These are phyloP conservation scores for Rhizopogon rudus DNA, from an alignment of 768 basidiomycete species.

Conservation along the genomic window DNA sequence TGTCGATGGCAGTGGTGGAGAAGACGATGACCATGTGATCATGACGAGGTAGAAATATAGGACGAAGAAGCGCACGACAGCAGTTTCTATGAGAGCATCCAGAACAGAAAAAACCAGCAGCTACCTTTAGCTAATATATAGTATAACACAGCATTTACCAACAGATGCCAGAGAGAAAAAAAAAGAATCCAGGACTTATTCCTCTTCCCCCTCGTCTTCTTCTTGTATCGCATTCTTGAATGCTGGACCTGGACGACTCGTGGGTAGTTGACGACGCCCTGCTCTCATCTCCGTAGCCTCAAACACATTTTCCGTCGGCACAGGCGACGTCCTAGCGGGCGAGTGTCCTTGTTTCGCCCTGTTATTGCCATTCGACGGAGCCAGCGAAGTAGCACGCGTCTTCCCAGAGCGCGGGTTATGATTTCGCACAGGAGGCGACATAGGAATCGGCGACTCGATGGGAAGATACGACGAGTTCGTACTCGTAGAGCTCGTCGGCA, in stretches of 20 bases:
- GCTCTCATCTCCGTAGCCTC: constrained; percentile 47
- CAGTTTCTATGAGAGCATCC: constrained; percentile 8
- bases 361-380: constrained; percentile 20
- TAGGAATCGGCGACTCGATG: constrained; percentile 36
- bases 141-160: constrained; percentile 1
- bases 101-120: constrained; percentile 7
- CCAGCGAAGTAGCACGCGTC: constrained; percentile 18
- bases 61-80: constrained; percentile 2
- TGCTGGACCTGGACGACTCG: constrained; percentile 63
- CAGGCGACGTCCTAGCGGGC: constrained; percentile 53
- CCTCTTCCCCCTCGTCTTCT: constrained; percentile 83
- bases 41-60: constrained; percentile 3
- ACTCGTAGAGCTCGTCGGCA: constrained; percentile 23
- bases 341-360: constrained; percentile 53
- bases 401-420: constrained; percentile 35
- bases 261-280: constrained; percentile 65
- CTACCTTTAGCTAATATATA: constrained; percentile 2
- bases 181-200: constrained; percentile 23
- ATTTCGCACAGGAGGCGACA: constrained; percentile 47
- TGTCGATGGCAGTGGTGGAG: background rate
- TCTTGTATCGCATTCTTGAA: constrained; percentile 74
- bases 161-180: background rate
- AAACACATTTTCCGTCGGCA: constrained; percentile 46
- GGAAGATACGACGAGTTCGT: constrained; percentile 18
- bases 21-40: constrained; percentile 13